These are phyloP conservation scores for Acanthamoeba comandoni DNA, from an alignment of 208 protist species.

Conservation along the genomic window DNA sequence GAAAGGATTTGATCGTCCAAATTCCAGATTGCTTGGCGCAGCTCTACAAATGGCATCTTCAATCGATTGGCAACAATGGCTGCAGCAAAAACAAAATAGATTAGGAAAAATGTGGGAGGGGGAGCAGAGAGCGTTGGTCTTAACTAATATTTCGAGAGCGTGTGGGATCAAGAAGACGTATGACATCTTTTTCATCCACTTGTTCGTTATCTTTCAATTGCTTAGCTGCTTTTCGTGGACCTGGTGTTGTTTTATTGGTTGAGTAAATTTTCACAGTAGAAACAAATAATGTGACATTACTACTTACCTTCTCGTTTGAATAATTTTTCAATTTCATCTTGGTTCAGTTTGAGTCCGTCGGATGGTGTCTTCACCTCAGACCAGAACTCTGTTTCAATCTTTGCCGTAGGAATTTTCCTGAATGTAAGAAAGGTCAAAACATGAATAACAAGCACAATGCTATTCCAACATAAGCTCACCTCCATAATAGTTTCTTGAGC, in stretches of 20 bases:
- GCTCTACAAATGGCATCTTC: background rate
- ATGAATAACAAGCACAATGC: no score
- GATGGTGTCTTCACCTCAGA: background rate
- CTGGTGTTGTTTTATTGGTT: no score
- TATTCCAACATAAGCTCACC: background rate
- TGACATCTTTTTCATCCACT: background rate
- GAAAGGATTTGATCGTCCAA: background rate
- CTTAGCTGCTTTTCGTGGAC: no score
- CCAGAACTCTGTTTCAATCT: constrained; percentile 16
- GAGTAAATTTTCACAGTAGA: no score
- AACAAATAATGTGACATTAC: no score
- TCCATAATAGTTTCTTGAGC: constrained; percentile 46
- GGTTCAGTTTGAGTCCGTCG: background rate
- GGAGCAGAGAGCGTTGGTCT: background rate
- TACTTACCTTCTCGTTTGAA: no score
- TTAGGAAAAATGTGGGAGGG: background rate
- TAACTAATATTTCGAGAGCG: constrained; percentile 46
- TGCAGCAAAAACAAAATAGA: background rate
- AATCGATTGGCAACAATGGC: constrained; percentile 51
- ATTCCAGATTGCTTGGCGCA: constrained; percentile 46
- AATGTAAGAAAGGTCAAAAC: background rate
- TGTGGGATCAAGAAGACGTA: constrained; percentile 20
- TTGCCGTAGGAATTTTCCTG: constrained; percentile 34
- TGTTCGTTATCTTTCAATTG: no score
- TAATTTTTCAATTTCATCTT: constrained; percentile 10